phyloP scores from a whole-genome alignment of 2,329 filamentous ascomycete species.

The Cladorrhinum sp. region DNA sequence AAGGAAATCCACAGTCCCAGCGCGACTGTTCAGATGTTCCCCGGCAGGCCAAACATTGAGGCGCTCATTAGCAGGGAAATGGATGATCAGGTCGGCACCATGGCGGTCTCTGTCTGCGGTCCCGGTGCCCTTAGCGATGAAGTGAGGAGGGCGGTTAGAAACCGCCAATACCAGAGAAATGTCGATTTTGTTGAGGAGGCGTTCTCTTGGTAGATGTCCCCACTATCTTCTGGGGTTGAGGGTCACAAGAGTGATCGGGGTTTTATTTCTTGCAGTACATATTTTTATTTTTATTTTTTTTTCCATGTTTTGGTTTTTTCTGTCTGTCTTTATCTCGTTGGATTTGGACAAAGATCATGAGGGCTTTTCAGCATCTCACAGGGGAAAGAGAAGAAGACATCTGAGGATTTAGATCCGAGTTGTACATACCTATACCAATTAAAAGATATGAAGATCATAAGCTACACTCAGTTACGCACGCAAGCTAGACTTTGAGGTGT shows the following conservation, averaged over 20 bases:
- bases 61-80: slow-evolving; percentile 71
- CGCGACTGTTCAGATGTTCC: slow-evolving; percentile 80
- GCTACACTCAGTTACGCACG: no score
- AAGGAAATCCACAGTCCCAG: slow-evolving; percentile 80
- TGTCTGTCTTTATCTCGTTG: background rate
- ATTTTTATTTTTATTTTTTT: slow-evolving; percentile 2
- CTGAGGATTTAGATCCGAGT: background rate
- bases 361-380: no score
- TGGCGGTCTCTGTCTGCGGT: slow-evolving; percentile 73
- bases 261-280: slow-evolving; percentile 11
- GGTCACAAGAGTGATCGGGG: background rate
- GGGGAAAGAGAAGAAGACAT: background rate
- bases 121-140: slow-evolving; percentile 73
- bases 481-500: background rate
- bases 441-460: background rate
- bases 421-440: background rate
- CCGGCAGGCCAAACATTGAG: slow-evolving; percentile 71
- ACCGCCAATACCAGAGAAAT: slow-evolving; percentile 60
- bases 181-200: slow-evolving; percentile 80
- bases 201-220: slow-evolving; percentile 54
- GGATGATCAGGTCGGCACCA: slow-evolving; percentile 69
- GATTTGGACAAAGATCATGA: background rate
- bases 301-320: background rate
- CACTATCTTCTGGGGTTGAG: background rate
- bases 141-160: slow-evolving; percentile 65